Evolutionary conservation across 139 green algal genomes (phyloP), one percentile per base, ranked within the genome.

Genomic region (Closterium sp.): DNA sequence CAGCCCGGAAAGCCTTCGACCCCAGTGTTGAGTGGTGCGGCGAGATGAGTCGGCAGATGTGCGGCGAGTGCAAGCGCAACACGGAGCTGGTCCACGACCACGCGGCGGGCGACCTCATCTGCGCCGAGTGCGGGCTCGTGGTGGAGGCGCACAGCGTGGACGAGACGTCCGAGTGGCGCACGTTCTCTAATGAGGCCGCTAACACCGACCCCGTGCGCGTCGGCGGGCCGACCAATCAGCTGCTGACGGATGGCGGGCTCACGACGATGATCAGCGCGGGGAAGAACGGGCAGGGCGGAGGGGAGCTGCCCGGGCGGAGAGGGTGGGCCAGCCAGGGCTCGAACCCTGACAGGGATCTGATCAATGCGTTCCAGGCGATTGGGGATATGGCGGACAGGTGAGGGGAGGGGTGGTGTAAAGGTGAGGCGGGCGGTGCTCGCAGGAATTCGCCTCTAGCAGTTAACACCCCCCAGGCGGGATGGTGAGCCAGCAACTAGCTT

Each of bases 101-200:
- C 33, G 69, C 91, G 5, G 89, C 89, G 30, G 91, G 92, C 12
- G 92, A 94, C 90, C n/a, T 93, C 32, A 91, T 94, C 23, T 94
- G 92, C 90, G 86, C 32, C 25, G 91, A 89, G 33, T 99, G 97
- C 89, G 97, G 97, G 1, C 93, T 98, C 6, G 97, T 99, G 12
- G 95, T 96, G 2, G 97, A 99, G 88, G 95, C 96, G 0, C 97
- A 97, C 86, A 92, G 95, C 28, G 98, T 99, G 36, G 97, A 99
- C 88, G 97, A 99, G 94, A 95, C 96, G 4, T 98, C 97, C 0
- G 97, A 99, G 94, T 99, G 97, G 97, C 94, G 97, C n/a, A 98
- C 97, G 0, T 99, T 99, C 92, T 94, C 94, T n/a, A 97, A 99
- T 91, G 97, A 97, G 19, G 25, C 86, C 31, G 33, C 38, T 28